Base-by-base conservation (phyloP, 345 rosid species). In the Eucalyptus marginata region DNA sequence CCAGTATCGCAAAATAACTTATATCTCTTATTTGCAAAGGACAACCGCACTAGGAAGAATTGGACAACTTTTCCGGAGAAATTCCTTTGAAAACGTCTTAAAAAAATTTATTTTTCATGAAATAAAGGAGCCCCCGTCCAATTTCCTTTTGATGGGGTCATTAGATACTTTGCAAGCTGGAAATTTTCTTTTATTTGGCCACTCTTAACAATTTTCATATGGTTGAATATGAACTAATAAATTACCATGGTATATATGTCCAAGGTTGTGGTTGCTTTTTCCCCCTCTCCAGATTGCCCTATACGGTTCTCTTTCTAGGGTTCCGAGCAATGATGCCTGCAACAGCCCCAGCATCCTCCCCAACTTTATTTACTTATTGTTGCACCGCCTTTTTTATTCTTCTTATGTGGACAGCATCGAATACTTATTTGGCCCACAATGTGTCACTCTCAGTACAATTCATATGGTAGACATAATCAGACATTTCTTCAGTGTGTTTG, bases 261-360 rank as follows among this genome's bases (percentile, higher is more conserved):
- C 83, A 76, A 76, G 16, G 29, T 40, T 40, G 46, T 20, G 83
- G 83, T 40, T 40, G 83, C 83, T 76, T 76, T 76, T 22, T 3
- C 83, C 83, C 46, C 83, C 47, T 36, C 83, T 40, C 47, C 83
- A 76, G 5, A 40, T 76, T 76, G 47, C 83, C 83, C 47, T 76
- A 40, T 20, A 20, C 22, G 83, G 83, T 76, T 76, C 83, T 40
- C 40, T 56, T 92, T 90, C 88, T 81, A 64, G 91, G 90, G 90
- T 47, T 51, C 90, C 50, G 87, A 49, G 91, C 91, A 88, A 91
- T 92, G 87, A 92, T 92, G 91, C 89, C 90, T 86, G 89, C 91
- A 88, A 83, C 93, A 46, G 86, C 49, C 87, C 90, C 66, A 40
- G 58, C 86, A 87, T 15, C n/a, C 49, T 7, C 86, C 46, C 83